Evolutionary conservation across 805 yeast genomes (phyloP).

Genomic region (Wickerhamiella bombiphila): DNA sequence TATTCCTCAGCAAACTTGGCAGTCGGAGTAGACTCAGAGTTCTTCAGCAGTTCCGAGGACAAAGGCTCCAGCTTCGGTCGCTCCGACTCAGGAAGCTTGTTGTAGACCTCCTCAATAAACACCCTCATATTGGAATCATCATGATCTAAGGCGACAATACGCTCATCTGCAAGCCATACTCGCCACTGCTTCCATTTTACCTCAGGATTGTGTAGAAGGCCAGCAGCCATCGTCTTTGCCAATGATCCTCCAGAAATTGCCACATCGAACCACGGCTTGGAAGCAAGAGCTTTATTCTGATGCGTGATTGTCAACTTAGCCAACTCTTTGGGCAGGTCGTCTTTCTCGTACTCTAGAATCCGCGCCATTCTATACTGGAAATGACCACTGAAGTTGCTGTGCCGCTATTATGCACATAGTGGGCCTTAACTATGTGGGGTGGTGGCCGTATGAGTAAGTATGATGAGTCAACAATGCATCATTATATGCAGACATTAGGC

Average conservation of each 20-base stretch:
- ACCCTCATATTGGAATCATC: slow-evolving; percentile 77
- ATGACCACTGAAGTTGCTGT: too few relatives aligned
- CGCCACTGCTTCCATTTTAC: slow-evolving; percentile 29
- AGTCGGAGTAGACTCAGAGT: slow-evolving; percentile 5
- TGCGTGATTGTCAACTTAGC: slow-evolving; percentile 45
- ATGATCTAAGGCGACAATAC: slow-evolving; percentile 70
- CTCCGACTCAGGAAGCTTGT: slow-evolving; percentile 23
- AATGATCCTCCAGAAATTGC: slow-evolving; percentile 90
- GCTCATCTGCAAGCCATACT: slow-evolving; percentile 79
- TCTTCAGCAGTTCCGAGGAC: slow-evolving; percentile 36
- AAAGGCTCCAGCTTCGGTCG: slow-evolving; percentile 22
- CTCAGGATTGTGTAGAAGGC: slow-evolving; percentile 42
- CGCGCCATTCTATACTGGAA: slow-evolving; percentile 8
- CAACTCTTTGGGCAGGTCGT: slow-evolving; percentile 48
- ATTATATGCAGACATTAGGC: too few relatives aligned
- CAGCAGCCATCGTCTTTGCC: slow-evolving; percentile 51
- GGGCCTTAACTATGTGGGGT: too few relatives aligned
- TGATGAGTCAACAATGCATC: too few relatives aligned
- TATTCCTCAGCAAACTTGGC: slow-evolving; percentile 31
- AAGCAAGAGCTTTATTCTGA: slow-evolving; percentile 45
- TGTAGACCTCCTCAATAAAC: slow-evolving; percentile 49
- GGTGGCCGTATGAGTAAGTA: too few relatives aligned
- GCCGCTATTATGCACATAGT: too few relatives aligned
- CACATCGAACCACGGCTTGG: slow-evolving; percentile 39
- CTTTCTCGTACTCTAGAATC: slow-evolving; percentile 28